Conservation (phyloP, 176 grass and related monocot species). For the Eragrostis nindensis region DNA sequence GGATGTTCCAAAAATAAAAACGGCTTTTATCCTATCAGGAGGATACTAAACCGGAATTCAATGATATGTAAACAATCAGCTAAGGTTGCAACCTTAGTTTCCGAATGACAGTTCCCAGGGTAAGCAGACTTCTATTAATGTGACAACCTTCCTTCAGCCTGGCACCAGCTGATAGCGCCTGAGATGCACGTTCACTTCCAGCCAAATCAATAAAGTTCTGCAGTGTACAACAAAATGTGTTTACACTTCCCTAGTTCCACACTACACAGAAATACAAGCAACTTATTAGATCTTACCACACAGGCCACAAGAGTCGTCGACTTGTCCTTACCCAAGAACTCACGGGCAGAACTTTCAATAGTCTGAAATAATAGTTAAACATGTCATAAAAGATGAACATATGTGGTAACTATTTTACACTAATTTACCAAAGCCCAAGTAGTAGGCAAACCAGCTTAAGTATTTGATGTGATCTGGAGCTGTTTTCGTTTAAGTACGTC, state of each 20-base stretch:
- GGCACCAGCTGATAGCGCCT: slow-evolving; percentile 76
- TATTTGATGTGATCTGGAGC: slow-evolving; percentile 98
- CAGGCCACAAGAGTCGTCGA: slow-evolving; percentile 78
- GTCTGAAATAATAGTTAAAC: slow-evolving; percentile 58
- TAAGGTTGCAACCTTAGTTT: slow-evolving; percentile 73
- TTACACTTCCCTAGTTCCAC: slow-evolving; percentile 4
- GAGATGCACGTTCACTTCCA: slow-evolving; percentile 87
- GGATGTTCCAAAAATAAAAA: slow-evolving; percentile 30
- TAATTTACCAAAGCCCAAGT: slow-evolving; percentile 14
- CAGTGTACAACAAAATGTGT: slow-evolving; percentile 35
- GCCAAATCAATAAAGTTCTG: slow-evolving; percentile 97
- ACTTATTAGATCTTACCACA: slow-evolving; percentile 69
- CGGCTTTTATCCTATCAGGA: background rate
- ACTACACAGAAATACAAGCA: slow-evolving; percentile 9
- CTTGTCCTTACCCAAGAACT: slow-evolving; percentile 87
- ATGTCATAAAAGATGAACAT: slow-evolving; percentile 41
- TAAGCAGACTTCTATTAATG: slow-evolving; percentile 91
- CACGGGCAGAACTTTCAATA: slow-evolving; percentile 83
- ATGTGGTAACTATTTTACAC: slow-evolving; percentile 18
- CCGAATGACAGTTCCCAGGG: slow-evolving; percentile 82
- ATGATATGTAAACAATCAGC: slow-evolving; percentile 3
- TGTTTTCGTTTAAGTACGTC: slow-evolving; percentile 89
- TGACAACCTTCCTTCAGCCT: slow-evolving; percentile 97
- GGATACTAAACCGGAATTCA: slow-evolving; percentile 17
- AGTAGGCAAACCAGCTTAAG: slow-evolving; percentile 78